Conservation (phyloP, 2,329 filamentous ascomycete genomes). For the Botrytis porri region DNA sequence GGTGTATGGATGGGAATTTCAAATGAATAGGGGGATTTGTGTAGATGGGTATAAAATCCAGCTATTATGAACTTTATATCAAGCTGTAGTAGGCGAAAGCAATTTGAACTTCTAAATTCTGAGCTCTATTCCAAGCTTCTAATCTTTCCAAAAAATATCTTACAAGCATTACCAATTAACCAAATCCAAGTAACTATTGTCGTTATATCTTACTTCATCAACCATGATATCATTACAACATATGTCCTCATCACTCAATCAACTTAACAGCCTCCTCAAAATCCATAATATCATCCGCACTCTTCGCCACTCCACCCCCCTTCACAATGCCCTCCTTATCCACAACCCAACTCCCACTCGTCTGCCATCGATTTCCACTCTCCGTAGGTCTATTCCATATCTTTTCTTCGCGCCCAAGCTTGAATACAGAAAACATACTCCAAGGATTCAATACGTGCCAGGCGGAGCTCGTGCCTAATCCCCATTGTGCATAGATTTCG, state of each 20-base stretch:
- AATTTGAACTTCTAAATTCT: background rate
- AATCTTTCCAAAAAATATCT: background rate
- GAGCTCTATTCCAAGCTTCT: background rate
- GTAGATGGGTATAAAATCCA: background rate
- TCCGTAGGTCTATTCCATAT: constrained; percentile 65
- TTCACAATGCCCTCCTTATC: constrained; percentile 51
- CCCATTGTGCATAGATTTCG: constrained; percentile 62
- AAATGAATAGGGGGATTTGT: background rate
- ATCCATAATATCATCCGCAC: constrained; percentile 53
- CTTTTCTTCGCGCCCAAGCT: constrained; percentile 57
- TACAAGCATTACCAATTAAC: background rate
- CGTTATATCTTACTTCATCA: background rate
- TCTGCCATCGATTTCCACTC: constrained; percentile 68
- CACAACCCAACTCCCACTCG: constrained; percentile 60
- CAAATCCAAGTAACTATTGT: background rate
- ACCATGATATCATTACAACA: background rate
- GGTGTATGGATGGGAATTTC: too few species aligned
- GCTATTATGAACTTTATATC: background rate
- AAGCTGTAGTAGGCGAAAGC: background rate
- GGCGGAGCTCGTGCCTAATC: constrained; percentile 54
- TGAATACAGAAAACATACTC: constrained; percentile 56
- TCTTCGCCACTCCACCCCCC: constrained; percentile 49
- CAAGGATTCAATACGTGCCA: constrained; percentile 62
- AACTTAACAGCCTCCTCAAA: constrained; percentile 44
- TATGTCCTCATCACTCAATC: constrained; percentile 33